Evolutionary conservation across 129 eudicot species (phyloP), one percentile per base, ranked within the genome.

Genomic region (Helianthus tuberosus): DNA sequence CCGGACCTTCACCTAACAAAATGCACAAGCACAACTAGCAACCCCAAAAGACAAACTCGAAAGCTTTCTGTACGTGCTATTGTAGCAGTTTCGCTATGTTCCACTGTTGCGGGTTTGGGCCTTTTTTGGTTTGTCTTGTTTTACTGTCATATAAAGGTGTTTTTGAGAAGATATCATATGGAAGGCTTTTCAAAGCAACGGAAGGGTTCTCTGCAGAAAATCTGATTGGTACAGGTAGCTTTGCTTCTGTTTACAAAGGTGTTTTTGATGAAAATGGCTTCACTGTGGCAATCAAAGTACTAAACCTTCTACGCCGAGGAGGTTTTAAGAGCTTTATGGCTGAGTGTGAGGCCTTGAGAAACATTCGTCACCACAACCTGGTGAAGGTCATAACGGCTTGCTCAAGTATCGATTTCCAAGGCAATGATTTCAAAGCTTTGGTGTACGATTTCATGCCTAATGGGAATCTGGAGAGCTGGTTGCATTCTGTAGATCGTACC

Each of bases 181-280:
- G 51, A 17, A 47, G 10, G 8, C 74, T 83, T 32, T 55, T 69
- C 48, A 83, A 74, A 4, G 86, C 83, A 8, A 83, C 86, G 0
- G 46, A 68, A 16, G 86, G 80, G 23, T 82, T 77, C 68, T 74
- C 80, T 13, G 12, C 61, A 25, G 41, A 54, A 15, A 74, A 83
- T 74, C 36, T 83, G 73, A 63, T 83, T 58, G 87, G 87, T 41
- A 29, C 17, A 8, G 84, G 87, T 8, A 32, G 77, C 23, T 83
- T 83, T 70, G 81, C 74, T 5, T 51, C 77, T 0, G 84, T 83
- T 12, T 83, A 67, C 25, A 78, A 83, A 74, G 87, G 87, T 44
- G 3, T 23, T 13, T 83, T 46, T n/a, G 80, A 69, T 8, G 55
- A 35, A 69, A 29, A 47, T 41, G 71, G 64, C 5, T 16, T 4